These are phyloP conservation scores for Stentor coeruleus DNA, from an alignment of 73 alveolate species.

Conservation along the genomic window DNA sequence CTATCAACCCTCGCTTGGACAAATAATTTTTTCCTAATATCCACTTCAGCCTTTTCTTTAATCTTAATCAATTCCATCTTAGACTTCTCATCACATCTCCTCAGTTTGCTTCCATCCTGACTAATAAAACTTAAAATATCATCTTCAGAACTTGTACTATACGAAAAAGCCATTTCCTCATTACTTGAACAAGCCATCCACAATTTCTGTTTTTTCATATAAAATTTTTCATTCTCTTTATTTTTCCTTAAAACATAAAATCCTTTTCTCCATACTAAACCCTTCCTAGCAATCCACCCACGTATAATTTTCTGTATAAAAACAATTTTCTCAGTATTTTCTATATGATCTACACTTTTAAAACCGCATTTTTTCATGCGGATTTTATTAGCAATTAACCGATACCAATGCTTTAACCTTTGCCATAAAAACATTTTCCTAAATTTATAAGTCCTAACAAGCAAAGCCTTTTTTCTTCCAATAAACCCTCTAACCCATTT, in stretches of 20 bases:
- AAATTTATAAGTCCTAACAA: not conserved
- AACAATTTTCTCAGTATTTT: not conserved
- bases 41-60: not conserved
- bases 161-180: not conserved
- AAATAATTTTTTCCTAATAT: not conserved
- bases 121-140: not conserved
- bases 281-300: not conserved
- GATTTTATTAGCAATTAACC: not conserved
- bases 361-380: not conserved
- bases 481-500: not conserved
- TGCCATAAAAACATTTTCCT: not conserved
- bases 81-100: not conserved
- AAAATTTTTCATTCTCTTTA: not conserved
- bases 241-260: not conserved
- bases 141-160: not conserved
- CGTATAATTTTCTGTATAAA: not conserved
- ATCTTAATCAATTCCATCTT: not conserved
- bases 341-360: not conserved
- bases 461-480: not conserved
- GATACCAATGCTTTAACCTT: conserved; percentile 12
- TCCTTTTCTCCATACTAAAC: not conserved
- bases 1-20: not conserved
- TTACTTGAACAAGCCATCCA: not conserved
- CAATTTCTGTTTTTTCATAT: not conserved
- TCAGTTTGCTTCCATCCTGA: not conserved